A percentile compares a stretch with the other conserved stretches of the same genome.
phyloP scores from a whole-genome alignment of 169 alveolate genomes.

The Plasmodium relictum region DNA sequence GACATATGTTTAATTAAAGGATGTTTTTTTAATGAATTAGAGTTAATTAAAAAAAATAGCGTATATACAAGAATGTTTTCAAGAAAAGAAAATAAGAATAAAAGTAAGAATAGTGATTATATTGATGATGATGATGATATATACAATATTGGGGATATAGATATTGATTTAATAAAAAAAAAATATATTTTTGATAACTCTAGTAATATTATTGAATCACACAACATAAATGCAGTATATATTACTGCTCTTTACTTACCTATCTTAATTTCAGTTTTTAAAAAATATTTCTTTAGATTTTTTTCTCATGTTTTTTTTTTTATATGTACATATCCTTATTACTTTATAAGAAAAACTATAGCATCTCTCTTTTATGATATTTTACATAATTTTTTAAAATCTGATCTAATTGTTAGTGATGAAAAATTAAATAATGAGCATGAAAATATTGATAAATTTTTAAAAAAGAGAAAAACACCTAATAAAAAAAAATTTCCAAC shows the following conservation, averaged over 20 bases:
- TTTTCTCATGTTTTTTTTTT: conserved; percentile 76
- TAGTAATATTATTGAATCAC: conserved; percentile 54
- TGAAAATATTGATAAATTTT: conserved; percentile 10
- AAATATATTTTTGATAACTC: conserved; percentile 40
- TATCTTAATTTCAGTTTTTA: conserved; percentile 33
- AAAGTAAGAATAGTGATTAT: not conserved
- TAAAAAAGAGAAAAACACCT: not conserved
- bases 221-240: conserved; percentile 73
- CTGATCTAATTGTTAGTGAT: conserved; percentile 10
- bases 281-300: conserved; percentile 48
- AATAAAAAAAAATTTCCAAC: not conserved
- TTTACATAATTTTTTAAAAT: conserved; percentile 18
- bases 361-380: conserved; percentile 66
- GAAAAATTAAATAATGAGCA: conserved; percentile 23
- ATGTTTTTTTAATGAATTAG: conserved; percentile 42
- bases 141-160: conserved; percentile 35
- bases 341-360: conserved; percentile 52
- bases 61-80: conserved; percentile 27
- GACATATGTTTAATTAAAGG: conserved; percentile 42
- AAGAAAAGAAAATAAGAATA: conserved; percentile 1
- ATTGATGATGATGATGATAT: conserved; percentile 32
- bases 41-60: conserved; percentile 24
- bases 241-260: conserved; percentile 53
- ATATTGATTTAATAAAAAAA: conserved; percentile 48
- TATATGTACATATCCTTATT: conserved; percentile 74